Conservation (phyloP, 2,329 filamentous ascomycete genomes). For the Trichophyton mentagrophytes region DNA sequence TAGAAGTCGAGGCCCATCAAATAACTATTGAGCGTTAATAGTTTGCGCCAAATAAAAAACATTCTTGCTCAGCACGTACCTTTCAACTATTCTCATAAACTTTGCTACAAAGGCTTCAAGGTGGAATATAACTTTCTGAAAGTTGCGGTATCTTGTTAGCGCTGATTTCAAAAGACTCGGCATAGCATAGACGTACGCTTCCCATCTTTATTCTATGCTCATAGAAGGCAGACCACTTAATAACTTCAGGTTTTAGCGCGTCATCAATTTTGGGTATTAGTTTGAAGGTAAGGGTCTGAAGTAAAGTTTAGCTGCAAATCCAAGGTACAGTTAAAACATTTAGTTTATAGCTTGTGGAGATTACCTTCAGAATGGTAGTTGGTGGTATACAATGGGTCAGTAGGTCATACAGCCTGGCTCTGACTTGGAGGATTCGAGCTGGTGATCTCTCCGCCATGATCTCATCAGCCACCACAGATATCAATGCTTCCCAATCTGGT, state of each 20-base stretch:
- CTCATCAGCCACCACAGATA: conserved; percentile 78
- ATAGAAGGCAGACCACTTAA: conserved; percentile 94
- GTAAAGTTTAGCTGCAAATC: background rate
- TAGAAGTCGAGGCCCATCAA: conserved; percentile 15
- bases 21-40: conserved; percentile 9
- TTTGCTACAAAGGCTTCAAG: conserved; percentile 96
- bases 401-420: conserved; percentile 91
- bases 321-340: background rate
- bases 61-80: conserved; percentile 42
- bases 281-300: conserved; percentile 74
- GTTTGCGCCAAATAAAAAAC: background rate
- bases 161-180: background rate
- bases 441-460: conserved; percentile 92
- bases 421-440: conserved; percentile 70
- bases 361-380: conserved; percentile 74
- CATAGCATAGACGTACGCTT: conserved; percentile 34
- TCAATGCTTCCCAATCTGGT: conserved; percentile 91
- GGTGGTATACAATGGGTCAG: conserved; percentile 94
- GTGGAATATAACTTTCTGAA: conserved; percentile 85
- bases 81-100: conserved; percentile 93
- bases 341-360: background rate
- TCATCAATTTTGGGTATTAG: conserved; percentile 79
- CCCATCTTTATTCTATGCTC: conserved; percentile 89
- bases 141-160: conserved; percentile 2
- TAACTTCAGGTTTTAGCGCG: conserved; percentile 75